Conservation (phyloP, 257 asterid genomes). For the Solanum pinnatisectum region DNA sequence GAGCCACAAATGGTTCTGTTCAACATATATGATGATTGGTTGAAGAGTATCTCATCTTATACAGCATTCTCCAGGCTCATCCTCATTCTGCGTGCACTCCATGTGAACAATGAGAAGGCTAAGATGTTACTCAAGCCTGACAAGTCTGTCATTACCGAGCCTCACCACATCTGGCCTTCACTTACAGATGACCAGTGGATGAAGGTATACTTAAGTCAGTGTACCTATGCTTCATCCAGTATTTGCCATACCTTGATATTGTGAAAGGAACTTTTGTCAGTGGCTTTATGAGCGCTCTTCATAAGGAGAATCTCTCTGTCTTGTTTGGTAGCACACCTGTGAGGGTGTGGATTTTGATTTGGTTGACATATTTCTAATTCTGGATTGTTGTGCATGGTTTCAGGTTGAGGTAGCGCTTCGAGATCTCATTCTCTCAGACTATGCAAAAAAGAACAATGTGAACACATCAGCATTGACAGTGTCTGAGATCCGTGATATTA, state of each 20-base stretch:
- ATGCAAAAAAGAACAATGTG: conserved; percentile 97
- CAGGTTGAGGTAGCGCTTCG: conserved; percentile 98
- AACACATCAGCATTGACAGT: conserved; percentile 92
- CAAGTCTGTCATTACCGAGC: conserved; percentile 83
- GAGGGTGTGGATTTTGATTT: neutral
- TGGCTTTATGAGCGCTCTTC: neutral
- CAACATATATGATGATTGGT: conserved; percentile 97
- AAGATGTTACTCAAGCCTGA: conserved; percentile 99
- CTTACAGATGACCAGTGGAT: conserved; percentile 93
- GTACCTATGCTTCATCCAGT: neutral
- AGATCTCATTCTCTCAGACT: conserved; percentile 91
- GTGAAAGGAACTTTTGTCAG: neutral
- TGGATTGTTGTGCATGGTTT: conserved; percentile 1
- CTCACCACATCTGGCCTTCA: conserved; percentile 99
- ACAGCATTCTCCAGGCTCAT: conserved; percentile 97
- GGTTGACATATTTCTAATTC: neutral
- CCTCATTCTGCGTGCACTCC: conserved; percentile 86
- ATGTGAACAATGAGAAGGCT: conserved; percentile 92
- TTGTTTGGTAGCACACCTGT: neutral
- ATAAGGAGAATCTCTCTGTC: neutral
- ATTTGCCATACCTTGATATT: neutral
- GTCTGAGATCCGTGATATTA: conserved; percentile 96
- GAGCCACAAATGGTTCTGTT: conserved; percentile 99
- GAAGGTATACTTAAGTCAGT: conserved; percentile 44
- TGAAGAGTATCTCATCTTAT: conserved; percentile 88